Base-by-base conservation (phyloP, 2,329 filamentous ascomycete species). In the Hymenoscyphus scutula region DNA sequence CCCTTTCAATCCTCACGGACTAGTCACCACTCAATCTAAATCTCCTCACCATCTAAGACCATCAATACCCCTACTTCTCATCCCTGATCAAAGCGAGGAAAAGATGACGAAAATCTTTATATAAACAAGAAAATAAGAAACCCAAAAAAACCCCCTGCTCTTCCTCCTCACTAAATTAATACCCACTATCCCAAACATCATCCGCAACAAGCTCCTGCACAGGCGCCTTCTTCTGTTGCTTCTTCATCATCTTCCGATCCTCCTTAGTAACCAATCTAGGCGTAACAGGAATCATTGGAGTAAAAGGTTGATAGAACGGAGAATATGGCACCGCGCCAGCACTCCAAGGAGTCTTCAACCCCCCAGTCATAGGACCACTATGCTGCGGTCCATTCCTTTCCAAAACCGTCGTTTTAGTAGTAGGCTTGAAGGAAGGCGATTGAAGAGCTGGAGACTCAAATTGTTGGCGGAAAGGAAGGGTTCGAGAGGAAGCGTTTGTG, bases 241-340 rank as follows among this genome's bases (percentile, higher is more conserved):
- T 85, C 79, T 80, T 85, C 81, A 86, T 87, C 73, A 83, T 80
- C 81, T 88, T 91, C 30, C 89, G 78, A 72, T 93, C 89, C 65
- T 85, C 83, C 74, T 82, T 85, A 27, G 86, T 91, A 17, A 91
- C 86, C 55, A 94, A 77, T 23, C 84, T 85, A n/a, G 90, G 89
- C 32, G 90, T 92, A 56, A 93, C 84, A 1, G 90, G 90, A 58
- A 92, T 82, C 56, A 90, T 80, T 1, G 90, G 89, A 6, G 88
- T 89, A 73, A 88, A 90, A 0, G 90, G 90, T 78, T 93, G 90
- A 69, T 93, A 94, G 19, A 59, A 59, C 0, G 90, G 89, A 61
- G 84, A 86, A 75, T 93, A 93, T 1, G 90, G 90, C 25, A 87
- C 83, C 1, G 85, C 81, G 25, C 79, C 81, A 4, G 83, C 85